phyloP scores from a whole-genome alignment of 1,139 yeast species.

The Kodamaea suecica region DNA sequence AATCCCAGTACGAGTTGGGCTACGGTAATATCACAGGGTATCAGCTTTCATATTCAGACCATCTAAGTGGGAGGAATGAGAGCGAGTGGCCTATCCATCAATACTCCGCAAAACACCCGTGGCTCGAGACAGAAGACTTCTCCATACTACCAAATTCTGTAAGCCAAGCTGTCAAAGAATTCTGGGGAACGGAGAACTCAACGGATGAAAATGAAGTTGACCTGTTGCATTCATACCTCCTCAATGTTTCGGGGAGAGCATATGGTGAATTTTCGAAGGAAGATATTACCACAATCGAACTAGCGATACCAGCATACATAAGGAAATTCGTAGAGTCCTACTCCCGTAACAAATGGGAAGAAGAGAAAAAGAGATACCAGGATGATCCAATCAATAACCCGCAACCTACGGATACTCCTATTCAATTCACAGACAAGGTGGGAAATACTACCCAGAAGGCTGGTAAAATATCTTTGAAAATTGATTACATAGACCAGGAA shows the following conservation, averaged over 20 bases:
- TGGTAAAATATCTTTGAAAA: conserved; percentile 27
- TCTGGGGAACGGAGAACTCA: conserved; percentile 44
- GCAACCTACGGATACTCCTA: conserved; percentile 15
- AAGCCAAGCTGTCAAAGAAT: conserved; percentile 39
- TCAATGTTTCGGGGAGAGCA: conserved; percentile 50
- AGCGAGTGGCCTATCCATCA: conserved; percentile 59
- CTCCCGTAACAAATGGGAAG: conserved; percentile 22
- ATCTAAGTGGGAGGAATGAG: conserved; percentile 36
- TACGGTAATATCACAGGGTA: conserved; percentile 77
- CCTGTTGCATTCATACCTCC: conserved; percentile 44
- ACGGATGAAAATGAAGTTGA: background rate
- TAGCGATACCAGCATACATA: conserved; percentile 45
- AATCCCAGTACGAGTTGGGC: conserved; percentile 48
- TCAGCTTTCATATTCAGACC: conserved; percentile 58
- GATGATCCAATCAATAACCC: conserved; percentile 27
- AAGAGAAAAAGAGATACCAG: conserved; percentile 24
- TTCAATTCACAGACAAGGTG: conserved; percentile 11
- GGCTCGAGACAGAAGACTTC: conserved; percentile 51
- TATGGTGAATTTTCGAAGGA: conserved; percentile 42
- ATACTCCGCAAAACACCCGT: conserved; percentile 39
- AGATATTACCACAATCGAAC: conserved; percentile 14
- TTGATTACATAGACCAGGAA: conserved; percentile 11
- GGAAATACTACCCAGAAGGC: conserved; percentile 28
- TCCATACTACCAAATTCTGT: conserved; percentile 62
- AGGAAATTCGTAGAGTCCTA: conserved; percentile 31